A percentile compares a stretch with the other conserved stretches of the same genome.
Conservation (phyloP, 345 rosid species). For the Arabis hirsuta region DNA sequence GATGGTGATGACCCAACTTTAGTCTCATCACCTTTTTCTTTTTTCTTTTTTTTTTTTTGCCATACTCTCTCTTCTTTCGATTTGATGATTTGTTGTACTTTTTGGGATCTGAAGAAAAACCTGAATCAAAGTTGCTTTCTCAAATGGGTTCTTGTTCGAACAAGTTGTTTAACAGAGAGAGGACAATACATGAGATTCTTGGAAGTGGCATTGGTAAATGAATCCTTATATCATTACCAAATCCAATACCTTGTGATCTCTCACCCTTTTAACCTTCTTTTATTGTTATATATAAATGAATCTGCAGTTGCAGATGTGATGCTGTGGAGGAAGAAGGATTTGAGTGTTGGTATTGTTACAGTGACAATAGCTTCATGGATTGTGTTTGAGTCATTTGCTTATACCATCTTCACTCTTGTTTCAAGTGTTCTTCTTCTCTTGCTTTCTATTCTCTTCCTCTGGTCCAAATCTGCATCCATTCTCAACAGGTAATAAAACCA, state of each 20-base stretch:
- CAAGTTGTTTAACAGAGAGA: constrained; percentile 69
- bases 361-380: constrained; percentile 81
- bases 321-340: constrained; percentile 77
- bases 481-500: constrained; percentile 72
- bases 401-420: constrained; percentile 80
- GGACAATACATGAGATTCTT: constrained; percentile 73
- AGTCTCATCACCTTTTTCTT: constrained; percentile 32
- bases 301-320: constrained; percentile 89
- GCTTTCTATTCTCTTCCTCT: constrained; percentile 70
- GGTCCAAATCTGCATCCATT: constrained; percentile 97
- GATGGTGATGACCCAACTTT: constrained; percentile 44
- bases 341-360: constrained; percentile 65
- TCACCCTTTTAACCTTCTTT: not conserved
- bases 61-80: constrained; percentile 16
- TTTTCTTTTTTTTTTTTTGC: not conserved
- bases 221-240: constrained; percentile 14
- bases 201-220: constrained; percentile 82
- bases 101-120: constrained; percentile 51
- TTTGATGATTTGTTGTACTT: constrained; percentile 33
- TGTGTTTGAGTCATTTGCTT: constrained; percentile 84
- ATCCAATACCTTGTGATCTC: constrained; percentile 23
- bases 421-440: constrained; percentile 92
- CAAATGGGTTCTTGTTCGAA: constrained; percentile 61
- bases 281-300: constrained; percentile 36
- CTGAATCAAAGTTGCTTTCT: constrained; percentile 40